Evolutionary conservation across 768 basidiomycete species (phyloP).

Genomic region (Filobasidium wieringae): DNA sequence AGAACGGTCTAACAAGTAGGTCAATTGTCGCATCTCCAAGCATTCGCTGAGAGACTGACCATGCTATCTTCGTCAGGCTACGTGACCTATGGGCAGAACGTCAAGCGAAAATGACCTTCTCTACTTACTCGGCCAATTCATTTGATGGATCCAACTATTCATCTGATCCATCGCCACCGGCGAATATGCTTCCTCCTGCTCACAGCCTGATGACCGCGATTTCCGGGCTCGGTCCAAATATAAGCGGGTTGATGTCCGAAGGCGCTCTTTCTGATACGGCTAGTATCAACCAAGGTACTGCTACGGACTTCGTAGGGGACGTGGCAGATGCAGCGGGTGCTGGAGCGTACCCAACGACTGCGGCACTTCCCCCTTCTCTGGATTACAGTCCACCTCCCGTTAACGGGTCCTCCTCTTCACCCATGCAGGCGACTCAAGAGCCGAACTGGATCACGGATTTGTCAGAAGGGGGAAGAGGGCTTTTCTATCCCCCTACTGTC

Average conservation of each 20-base stretch:
- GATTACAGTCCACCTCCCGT: not conserved
- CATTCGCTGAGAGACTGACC: not conserved
- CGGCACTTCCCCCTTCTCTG: not conserved
- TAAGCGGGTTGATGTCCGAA: not conserved
- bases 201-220: not conserved
- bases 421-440: too few species aligned
- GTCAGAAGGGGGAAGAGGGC: too few species aligned
- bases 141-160: not conserved
- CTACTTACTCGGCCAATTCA: not conserved
- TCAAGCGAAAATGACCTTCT: not conserved
- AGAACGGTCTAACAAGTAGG: constrained; percentile 42
- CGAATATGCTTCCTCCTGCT: not conserved
- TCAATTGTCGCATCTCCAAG: not conserved
- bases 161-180: not conserved
- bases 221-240: not conserved
- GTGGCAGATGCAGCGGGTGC: not conserved
- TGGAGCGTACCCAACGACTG: not conserved
- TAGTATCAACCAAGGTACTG: not conserved
- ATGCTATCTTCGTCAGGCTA: not conserved
- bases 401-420: not conserved
- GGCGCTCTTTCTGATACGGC: not conserved
- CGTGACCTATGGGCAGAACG: not conserved
- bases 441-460: too few species aligned
- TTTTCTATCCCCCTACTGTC: too few species aligned
- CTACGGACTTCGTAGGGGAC: not conserved